These are phyloP conservation scores for Fusarium guadeloupense DNA, from an alignment of 2,329 filamentous ascomycete species.

Conservation along the genomic window DNA sequence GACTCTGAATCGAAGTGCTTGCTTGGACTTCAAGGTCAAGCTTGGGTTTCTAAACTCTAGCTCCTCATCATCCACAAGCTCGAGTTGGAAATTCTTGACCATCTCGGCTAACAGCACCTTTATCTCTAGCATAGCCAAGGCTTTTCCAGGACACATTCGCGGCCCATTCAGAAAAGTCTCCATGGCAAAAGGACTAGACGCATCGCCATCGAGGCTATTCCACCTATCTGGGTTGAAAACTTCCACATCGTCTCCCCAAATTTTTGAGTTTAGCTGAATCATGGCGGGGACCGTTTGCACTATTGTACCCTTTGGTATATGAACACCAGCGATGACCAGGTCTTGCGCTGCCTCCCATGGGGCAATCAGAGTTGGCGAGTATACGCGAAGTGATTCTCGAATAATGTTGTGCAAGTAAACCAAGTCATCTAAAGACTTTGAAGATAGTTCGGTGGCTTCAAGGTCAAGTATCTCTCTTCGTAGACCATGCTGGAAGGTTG, in stretches of 20 bases:
- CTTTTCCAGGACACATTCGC: constrained; percentile 24
- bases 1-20: neutral
- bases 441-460: accelerated
- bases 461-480: neutral
- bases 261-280: constrained; percentile 15
- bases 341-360: constrained; percentile 19
- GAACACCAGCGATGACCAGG: neutral
- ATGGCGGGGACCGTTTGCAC: constrained; percentile 16
- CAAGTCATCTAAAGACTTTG: constrained; percentile 7
- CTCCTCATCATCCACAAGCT: neutral
- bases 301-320: constrained; percentile 15
- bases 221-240: constrained; percentile 10
- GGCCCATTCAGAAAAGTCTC: constrained; percentile 17
- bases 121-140: constrained; percentile 17
- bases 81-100: constrained; percentile 10
- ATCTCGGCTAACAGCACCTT: constrained; percentile 11
- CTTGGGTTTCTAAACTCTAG: constrained; percentile 15
- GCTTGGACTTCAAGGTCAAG: constrained; percentile 5
- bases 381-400: constrained; percentile 15
- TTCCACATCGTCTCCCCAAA: constrained; percentile 12
- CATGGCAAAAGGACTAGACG: constrained; percentile 4
- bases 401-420: constrained; percentile 22
- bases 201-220: neutral
- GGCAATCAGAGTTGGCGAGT: constrained; percentile 9
- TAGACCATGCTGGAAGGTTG: neutral